Evolutionary conservation across 805 yeast genomes (phyloP).

Genomic region (Kazachstania psychrophila): DNA sequence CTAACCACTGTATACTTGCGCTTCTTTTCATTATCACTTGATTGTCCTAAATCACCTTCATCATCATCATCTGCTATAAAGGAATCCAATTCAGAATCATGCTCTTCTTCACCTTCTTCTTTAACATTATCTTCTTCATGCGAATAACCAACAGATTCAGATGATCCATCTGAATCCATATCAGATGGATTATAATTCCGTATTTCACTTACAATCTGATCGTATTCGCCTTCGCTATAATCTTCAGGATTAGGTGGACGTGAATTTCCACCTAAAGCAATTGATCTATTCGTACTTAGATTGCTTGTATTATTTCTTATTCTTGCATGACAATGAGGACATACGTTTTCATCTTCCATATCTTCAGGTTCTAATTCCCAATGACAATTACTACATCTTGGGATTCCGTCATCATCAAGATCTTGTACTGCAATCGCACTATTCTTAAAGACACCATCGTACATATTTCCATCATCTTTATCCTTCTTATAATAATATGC

Average conservation of each 20-base stretch:
- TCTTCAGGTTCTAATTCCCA: constrained; percentile 50
- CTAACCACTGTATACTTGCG: constrained; percentile 1
- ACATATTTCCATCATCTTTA: constrained; percentile 31
- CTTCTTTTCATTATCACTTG: background rate
- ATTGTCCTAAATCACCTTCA: constrained; percentile 2
- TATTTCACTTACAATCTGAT: constrained; percentile 7
- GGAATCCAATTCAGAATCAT: constrained; percentile 14
- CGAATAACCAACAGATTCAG: constrained; percentile 1
- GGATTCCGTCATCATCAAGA: constrained; percentile 54
- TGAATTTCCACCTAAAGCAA: background rate
- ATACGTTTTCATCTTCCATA: constrained; percentile 38
- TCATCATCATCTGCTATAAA: constrained; percentile 15
- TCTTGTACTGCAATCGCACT: constrained; percentile 53
- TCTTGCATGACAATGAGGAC: constrained; percentile 58
- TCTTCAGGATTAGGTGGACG: constrained; percentile 14
- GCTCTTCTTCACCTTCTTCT: constrained; percentile 7
- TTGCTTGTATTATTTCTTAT: constrained; percentile 28
- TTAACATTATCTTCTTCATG: constrained; percentile 11
- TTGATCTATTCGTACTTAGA: background rate
- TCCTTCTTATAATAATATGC: constrained; percentile 13
- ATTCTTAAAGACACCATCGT: constrained; percentile 41
- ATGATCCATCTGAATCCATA: constrained; percentile 3
- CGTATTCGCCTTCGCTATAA: constrained; percentile 22
- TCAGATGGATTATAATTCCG: constrained; percentile 7
- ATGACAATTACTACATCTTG: constrained; percentile 66